Evolutionary conservation across 2,329 filamentous ascomycete species (phyloP).

Genomic region (Diaporthe vaccinii): DNA sequence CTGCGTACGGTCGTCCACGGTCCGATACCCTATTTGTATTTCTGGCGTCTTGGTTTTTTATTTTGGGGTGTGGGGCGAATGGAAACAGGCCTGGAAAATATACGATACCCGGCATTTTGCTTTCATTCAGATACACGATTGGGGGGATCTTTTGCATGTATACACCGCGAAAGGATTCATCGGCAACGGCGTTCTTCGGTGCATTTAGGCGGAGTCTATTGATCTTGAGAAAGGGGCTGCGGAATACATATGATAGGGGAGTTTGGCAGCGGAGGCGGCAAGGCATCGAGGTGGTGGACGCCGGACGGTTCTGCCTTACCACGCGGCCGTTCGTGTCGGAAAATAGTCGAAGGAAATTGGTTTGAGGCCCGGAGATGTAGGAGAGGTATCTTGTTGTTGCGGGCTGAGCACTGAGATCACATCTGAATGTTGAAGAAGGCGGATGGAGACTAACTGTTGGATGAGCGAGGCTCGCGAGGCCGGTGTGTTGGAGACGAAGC

Average conservation of each 20-base stretch:
- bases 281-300: neutral
- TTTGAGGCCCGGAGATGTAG: neutral
- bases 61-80: slow-evolving; percentile 6
- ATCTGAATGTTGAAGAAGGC: neutral
- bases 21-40: neutral
- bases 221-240: neutral
- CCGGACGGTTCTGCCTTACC: neutral
- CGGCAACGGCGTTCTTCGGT: slow-evolving; percentile 28
- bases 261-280: neutral
- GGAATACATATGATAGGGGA: neutral
- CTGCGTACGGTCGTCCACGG: neutral
- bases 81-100: slow-evolving; percentile 39
- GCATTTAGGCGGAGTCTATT: slow-evolving; percentile 13
- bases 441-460: neutral
- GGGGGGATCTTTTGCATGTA: slow-evolving; percentile 23
- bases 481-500: neutral
- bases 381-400: neutral
- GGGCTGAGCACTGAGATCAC: slow-evolving; percentile 3
- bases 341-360: neutral
- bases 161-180: neutral
- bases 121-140: slow-evolving; percentile 31
- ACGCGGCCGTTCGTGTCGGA: neutral
- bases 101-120: slow-evolving; percentile 40
- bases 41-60: neutral
- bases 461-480: neutral